Percentiles rank a stretch among this genome's conserved stretches.
phyloP scores from a whole-genome alignment of 2,329 filamentous ascomycete genomes.

The Chrysosporium queenslandicum region DNA sequence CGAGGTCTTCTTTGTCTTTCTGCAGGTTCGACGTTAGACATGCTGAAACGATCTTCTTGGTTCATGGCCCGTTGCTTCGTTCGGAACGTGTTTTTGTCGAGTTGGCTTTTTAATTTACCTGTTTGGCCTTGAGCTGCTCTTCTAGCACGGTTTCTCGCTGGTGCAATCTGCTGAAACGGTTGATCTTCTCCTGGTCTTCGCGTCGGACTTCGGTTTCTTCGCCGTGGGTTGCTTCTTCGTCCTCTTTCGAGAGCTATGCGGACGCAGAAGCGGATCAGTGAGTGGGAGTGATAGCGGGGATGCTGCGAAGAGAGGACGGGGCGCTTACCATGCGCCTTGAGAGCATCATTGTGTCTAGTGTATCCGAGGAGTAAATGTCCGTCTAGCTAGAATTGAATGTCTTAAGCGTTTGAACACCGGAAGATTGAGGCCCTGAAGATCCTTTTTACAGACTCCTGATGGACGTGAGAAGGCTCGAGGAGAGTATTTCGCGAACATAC shows the following conservation, averaged over 20 bases:
- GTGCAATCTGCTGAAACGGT: constrained; percentile 89
- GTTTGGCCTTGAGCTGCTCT: constrained; percentile 69
- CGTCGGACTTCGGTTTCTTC: constrained; percentile 89
- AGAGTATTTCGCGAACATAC: too few species aligned
- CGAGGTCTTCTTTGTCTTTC: constrained; percentile 98
- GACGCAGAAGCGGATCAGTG: background rate
- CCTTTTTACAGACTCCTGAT: too few species aligned
- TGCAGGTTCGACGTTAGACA: too few species aligned
- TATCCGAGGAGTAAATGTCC: too few species aligned
- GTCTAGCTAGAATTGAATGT: too few species aligned
- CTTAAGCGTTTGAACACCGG: too few species aligned
- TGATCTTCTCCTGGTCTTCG: constrained; percentile 98
- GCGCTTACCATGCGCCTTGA: constrained; percentile 52
- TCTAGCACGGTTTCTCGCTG: constrained; percentile 70
- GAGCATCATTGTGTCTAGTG: constrained; percentile 39
- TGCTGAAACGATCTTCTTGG: too few species aligned
- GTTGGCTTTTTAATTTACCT: constrained; percentile 43
- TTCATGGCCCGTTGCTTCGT: too few species aligned
- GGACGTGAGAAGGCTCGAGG: too few species aligned
- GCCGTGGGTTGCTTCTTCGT: constrained; percentile 61
- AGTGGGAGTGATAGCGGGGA: background rate
- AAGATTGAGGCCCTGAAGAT: too few species aligned
- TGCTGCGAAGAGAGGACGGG: background rate
- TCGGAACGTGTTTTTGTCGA: too few species aligned
- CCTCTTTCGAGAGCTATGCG: constrained; percentile 79